Percentiles rank a stretch among this genome's conserved stretches.
Evolutionary conservation across 164 flowering plant species (phyloP).

Genomic region (Vitis rotundifolia): DNA sequence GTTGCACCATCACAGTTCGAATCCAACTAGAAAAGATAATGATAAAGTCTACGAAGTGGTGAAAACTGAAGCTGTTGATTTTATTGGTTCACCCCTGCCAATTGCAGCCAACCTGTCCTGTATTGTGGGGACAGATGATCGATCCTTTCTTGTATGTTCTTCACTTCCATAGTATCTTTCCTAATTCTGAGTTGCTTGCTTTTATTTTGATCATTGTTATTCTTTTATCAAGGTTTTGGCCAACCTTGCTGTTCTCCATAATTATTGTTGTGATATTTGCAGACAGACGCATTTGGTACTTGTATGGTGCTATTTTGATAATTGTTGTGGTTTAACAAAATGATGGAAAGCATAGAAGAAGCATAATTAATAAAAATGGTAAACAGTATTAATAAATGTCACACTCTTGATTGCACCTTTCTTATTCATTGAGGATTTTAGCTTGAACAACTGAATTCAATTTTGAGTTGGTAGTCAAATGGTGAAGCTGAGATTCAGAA

Average conservation of each 20-base stretch:
- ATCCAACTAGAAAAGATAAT: background rate
- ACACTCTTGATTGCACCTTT: background rate
- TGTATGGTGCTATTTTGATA: background rate
- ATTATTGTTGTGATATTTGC: background rate
- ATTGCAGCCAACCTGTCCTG: slow-evolving; percentile 6
- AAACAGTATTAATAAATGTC: too few relatives aligned
- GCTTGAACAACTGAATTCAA: background rate
- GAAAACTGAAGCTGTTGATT: slow-evolving; percentile 16
- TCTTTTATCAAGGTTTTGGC: background rate
- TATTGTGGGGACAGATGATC: slow-evolving; percentile 10
- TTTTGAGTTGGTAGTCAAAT: background rate
- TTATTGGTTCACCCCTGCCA: background rate
- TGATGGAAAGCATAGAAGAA: background rate
- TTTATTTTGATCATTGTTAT: too few relatives aligned
- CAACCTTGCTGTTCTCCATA: too few relatives aligned
- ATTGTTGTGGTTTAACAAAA: background rate
- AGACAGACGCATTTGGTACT: background rate
- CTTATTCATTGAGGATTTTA: background rate
- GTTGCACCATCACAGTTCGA: background rate
- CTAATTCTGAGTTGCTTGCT: background rate
- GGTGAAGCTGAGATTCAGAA: background rate
- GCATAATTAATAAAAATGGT: background rate
- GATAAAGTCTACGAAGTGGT: background rate
- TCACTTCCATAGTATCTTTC: background rate
- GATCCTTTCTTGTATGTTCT: slow-evolving; percentile 26